These are phyloP conservation scores for Globisporangium lucens DNA, from an alignment of 352 stramenopile genomes.

Conservation along the genomic window DNA sequence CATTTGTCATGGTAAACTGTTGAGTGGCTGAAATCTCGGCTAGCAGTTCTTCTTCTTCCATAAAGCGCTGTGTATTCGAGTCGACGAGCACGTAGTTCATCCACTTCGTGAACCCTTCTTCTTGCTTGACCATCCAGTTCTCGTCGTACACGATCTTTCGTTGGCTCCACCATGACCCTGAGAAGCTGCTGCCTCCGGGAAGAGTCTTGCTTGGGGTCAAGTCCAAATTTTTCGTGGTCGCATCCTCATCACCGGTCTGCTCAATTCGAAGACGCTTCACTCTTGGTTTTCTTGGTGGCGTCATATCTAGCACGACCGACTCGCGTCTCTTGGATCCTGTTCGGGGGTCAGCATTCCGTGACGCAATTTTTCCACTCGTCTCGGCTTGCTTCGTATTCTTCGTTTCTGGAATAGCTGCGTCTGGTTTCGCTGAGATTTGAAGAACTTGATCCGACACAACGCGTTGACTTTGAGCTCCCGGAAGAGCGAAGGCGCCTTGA, in stretches of 20 bases:
- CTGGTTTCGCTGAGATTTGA: slow-evolving; percentile 4
- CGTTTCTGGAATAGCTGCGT: background rate
- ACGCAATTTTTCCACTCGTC: slow-evolving; percentile 10
- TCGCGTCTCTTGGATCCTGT: slow-evolving; percentile 30
- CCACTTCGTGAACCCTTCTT: slow-evolving; percentile 81
- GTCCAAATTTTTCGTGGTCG: slow-evolving; percentile 14
- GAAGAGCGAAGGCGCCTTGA: slow-evolving; percentile 12
- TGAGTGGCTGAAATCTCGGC: slow-evolving; percentile 8
- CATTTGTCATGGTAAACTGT: background rate
- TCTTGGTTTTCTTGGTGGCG: slow-evolving; percentile 30
- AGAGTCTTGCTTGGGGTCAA: slow-evolving; percentile 1
- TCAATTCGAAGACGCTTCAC: slow-evolving; percentile 18
- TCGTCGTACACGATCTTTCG: slow-evolving; percentile 66
- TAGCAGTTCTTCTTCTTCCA: slow-evolving; percentile 24
- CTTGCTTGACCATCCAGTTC: slow-evolving; percentile 80
- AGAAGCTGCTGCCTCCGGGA: slow-evolving; percentile 18
- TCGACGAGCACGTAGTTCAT: slow-evolving; percentile 85
- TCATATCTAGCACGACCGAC: slow-evolving; percentile 40
- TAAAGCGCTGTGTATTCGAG: slow-evolving; percentile 36
- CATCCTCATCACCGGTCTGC: slow-evolving; percentile 4
- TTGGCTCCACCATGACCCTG: slow-evolving; percentile 72
- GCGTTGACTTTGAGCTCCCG: background rate
- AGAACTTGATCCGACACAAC: slow-evolving; percentile 5
- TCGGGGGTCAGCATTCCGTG: background rate
- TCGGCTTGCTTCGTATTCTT: background rate